Base-by-base conservation (phyloP, 1,139 yeast genomes). In the Spencermartinsiella ligniputridi region DNA sequence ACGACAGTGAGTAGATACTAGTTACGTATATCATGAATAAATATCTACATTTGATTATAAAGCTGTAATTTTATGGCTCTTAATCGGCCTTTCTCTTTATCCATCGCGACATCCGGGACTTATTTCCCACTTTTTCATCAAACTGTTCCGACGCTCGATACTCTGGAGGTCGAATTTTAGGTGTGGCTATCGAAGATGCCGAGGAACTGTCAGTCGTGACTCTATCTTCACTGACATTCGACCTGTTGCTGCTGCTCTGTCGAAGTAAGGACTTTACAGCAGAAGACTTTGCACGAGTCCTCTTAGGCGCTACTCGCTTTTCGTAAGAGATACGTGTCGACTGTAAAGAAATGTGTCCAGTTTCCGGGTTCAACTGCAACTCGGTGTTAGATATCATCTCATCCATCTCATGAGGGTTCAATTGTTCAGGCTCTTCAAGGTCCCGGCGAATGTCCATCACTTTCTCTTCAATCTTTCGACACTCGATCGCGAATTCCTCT, bases 331-430 rank as follows among this genome's bases (percentile, higher is more conserved):
- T 27, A 5, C 32, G 12, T 5, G 32, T 27, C 32, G 32, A 27
- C 15, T 27, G 32, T 15, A 46, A 33, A n/a, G 50, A 46, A 15
- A 48, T 44, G 13, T 42, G 46, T 2, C 39, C 39, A 3, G 44
- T 48, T 22, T 44, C 50, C 9, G 42, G 39, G 40, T 44, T 48
- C 19, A 17, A 44, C 3, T 44, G 41, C 21, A 48, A 27, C 35
- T 29, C 35, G 8, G 51, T 48, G 37, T 46, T 39, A 13, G 45
- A 37, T 30, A 47, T 37, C 35, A 42, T 40, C 19, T 40, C 39
- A n/a, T 47, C 50, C 24, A 48, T 3, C 22, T 39, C 42, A 8
- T 27, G 32, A 5, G 32, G 15, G 8, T n/a, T 15, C n/a, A 27
- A 4, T 15, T 27, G 32, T 15, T 27, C 32, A n/a, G 32, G 5